Conservation (phyloP, 192 early-diverging fungal species). For the Phlyctochytrium arcticum region DNA sequence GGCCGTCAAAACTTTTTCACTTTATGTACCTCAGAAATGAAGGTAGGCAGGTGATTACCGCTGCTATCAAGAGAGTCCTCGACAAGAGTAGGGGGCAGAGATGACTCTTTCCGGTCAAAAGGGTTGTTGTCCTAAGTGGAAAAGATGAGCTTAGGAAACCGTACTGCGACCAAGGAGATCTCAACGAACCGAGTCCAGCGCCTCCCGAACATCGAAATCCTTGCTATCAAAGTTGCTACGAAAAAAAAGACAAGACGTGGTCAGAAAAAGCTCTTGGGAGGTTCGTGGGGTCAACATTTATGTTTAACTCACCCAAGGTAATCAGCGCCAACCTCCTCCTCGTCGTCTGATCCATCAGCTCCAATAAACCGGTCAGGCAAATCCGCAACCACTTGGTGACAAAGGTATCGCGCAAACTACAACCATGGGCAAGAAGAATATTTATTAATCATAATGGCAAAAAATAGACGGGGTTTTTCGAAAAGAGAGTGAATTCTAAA, state of each 20-base stretch:
- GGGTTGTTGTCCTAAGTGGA: constrained; percentile 17
- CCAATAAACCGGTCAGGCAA: constrained; percentile 63
- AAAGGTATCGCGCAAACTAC: constrained; percentile 68
- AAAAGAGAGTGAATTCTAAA: too few relatives aligned
- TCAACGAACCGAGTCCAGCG: neutral
- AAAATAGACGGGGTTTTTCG: constrained; percentile 1
- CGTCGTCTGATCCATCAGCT: constrained; percentile 54
- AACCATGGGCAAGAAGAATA: neutral
- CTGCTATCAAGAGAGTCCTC: neutral
- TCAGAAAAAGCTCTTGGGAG: neutral
- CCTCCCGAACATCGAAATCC: constrained; percentile 37
- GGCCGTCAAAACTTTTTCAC: neutral
- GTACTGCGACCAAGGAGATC: neutral
- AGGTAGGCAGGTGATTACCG: neutral
- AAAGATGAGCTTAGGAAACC: neutral
- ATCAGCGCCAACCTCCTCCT: constrained; percentile 50
- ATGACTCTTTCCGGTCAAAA: constrained; percentile 34
- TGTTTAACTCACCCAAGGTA: constrained; percentile 44
- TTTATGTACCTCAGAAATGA: neutral
- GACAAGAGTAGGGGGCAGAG: too few relatives aligned
- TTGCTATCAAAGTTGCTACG: constrained; percentile 34
- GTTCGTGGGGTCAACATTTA: constrained; percentile 12
- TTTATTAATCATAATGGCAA: constrained; percentile 10
- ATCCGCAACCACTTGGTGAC: constrained; percentile 66
- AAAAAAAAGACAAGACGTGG: neutral